These are phyloP conservation scores for Fusarium sp. DNA, from an alignment of 2,329 filamentous ascomycete genomes.

Conservation along the genomic window DNA sequence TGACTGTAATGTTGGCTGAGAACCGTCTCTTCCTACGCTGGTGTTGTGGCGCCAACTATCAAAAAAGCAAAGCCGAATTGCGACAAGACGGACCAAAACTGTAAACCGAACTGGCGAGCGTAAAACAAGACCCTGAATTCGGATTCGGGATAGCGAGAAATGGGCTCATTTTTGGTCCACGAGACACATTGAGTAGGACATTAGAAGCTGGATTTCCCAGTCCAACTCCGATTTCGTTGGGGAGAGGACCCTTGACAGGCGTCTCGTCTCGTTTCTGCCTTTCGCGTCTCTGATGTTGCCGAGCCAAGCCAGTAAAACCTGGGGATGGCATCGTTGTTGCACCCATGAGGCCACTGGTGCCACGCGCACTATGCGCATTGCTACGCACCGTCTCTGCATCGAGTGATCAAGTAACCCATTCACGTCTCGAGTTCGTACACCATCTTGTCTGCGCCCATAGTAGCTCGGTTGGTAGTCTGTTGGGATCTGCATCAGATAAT, in stretches of 20 bases:
- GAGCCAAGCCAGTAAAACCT: conserved; percentile 43
- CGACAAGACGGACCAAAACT: conserved; percentile 28
- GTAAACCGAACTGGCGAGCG: conserved; percentile 28
- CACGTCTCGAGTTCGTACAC: conserved; percentile 45
- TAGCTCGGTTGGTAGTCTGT: conserved; percentile 39
- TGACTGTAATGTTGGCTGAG: conserved; percentile 37
- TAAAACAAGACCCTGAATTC: conserved; percentile 30
- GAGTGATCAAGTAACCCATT: conserved; percentile 41
- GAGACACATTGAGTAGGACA: conserved; percentile 24
- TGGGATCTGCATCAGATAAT: conserved; percentile 45
- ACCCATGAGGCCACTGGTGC: conserved; percentile 47
- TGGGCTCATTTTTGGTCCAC: conserved; percentile 36
- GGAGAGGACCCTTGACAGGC: conserved; percentile 27
- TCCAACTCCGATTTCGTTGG: conserved; percentile 33
- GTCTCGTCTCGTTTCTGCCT: conserved; percentile 20
- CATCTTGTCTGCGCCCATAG: conserved; percentile 33
- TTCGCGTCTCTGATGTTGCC: conserved; percentile 13
- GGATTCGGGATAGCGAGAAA: conserved; percentile 32
- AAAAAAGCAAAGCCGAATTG: conserved; percentile 21
- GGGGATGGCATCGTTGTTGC: conserved; percentile 37
- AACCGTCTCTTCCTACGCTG: conserved; percentile 13
- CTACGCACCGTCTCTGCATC: conserved; percentile 29
- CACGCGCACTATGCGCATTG: conserved; percentile 45
- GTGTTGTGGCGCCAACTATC: conserved; percentile 34
- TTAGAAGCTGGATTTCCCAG: conserved; percentile 29